Evolutionary conservation across 2,329 filamentous ascomycete species (phyloP), one percentile per base, ranked within the genome.

Genomic region (Pseudogymnoascus sp.): DNA sequence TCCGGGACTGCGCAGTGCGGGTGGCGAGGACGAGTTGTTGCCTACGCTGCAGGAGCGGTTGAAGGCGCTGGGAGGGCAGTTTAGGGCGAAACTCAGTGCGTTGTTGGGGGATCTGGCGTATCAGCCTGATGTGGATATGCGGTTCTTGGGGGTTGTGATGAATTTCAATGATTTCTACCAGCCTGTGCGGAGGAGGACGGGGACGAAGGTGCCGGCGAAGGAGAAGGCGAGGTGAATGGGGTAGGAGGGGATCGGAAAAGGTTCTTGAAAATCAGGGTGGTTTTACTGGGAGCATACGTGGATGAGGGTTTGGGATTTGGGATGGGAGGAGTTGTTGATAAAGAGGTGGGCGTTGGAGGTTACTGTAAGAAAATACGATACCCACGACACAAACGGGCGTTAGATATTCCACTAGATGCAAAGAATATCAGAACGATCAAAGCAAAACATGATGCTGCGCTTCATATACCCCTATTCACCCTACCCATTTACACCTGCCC

Each of bases 101-200:
- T 78, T 99, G 63, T 79, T 99, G 3, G 92, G 95, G 12, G 96
- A 99, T 74, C 76, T 99, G 67, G 89, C 91, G 7, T 93, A 96
- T 76, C 93, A 97, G 76, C 88, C 92, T 0, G 95, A 99, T 74
- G 87, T 93, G 61, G 95, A 99, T 75, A 91, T 99, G 86, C 83
- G 93, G 63, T 97, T 97, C 80, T 78, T 99, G 68, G 95, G 91
- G 40, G 92, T 97, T 57, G 90, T 95, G 42, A 97, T 99, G 91
- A 99, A 97, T 77, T 99, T 97, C 77, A 99, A 99, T 76, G 93
- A 97, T 74, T 90, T 96, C 26, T 97, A 97, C 75, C 85, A 90
- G 75, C 90, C 91, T 12, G 84, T 87, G 51, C 81, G 86, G 70
- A 83, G 87, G 73, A 86, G 71, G 60, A 62, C 21, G 39, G 39